Evolutionary conservation across 2,329 filamentous ascomycete genomes (phyloP).

Genomic region (Venturia pyrina): DNA sequence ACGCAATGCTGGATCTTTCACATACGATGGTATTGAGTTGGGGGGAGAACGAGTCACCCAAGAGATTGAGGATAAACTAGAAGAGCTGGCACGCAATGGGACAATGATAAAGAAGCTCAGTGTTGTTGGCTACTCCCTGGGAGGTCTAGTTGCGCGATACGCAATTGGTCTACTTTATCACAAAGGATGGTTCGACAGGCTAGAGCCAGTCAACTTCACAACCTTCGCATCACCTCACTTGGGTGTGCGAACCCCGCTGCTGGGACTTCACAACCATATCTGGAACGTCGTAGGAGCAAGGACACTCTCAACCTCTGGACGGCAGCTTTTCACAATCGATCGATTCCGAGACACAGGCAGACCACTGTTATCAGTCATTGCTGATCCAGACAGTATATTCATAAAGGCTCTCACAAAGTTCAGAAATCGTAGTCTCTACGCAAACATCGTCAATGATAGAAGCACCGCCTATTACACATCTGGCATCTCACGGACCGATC

Average conservation of each 20-base stretch:
- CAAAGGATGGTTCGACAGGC: slow-evolving; percentile 62
- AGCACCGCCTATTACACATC: slow-evolving; percentile 79
- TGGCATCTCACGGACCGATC: slow-evolving; percentile 65
- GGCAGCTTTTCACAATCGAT: slow-evolving; percentile 82
- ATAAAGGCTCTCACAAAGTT: slow-evolving; percentile 69
- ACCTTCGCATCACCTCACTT: slow-evolving; percentile 79
- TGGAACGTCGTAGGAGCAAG: slow-evolving; percentile 75
- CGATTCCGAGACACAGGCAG: slow-evolving; percentile 72
- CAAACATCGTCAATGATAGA: slow-evolving; percentile 79
- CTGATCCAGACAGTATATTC: slow-evolving; percentile 78
- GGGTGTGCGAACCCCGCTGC: slow-evolving; percentile 37
- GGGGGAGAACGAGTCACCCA: slow-evolving; percentile 56
- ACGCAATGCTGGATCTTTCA: slow-evolving; percentile 61
- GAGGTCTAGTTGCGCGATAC: slow-evolving; percentile 78
- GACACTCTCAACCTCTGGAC: slow-evolving; percentile 71
- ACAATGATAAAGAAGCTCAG: slow-evolving; percentile 72
- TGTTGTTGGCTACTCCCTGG: slow-evolving; percentile 80
- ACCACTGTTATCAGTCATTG: slow-evolving; percentile 69
- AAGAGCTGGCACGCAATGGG: slow-evolving; percentile 46
- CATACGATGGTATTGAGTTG: slow-evolving; percentile 58
- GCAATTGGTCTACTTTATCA: slow-evolving; percentile 74
- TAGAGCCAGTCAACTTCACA: slow-evolving; percentile 85
- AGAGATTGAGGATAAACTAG: slow-evolving; percentile 52
- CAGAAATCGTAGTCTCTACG: slow-evolving; percentile 66
- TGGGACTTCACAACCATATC: slow-evolving; percentile 32